Base-by-base conservation (phyloP, 2,329 filamentous ascomycete species). In the Beauveria brongniartii region DNA sequence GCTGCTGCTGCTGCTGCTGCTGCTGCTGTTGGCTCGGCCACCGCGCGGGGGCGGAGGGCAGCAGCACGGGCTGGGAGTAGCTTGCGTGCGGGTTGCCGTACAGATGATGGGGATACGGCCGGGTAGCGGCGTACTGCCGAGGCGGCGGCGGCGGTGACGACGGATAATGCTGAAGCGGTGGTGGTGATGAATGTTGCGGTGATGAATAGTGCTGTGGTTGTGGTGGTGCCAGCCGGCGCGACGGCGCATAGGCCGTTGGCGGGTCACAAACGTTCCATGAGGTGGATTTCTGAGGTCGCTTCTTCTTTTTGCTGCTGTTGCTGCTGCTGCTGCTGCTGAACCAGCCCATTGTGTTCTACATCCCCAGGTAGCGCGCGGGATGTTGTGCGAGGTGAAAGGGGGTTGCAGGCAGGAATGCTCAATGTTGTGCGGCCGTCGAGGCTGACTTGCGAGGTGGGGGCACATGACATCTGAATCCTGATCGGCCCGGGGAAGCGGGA, bases 211-310 rank as follows among this genome's bases (percentile, higher is more conserved):
- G 54, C 41, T 51, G 51, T 20, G 14, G 24, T 16, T 30, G 56
- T 22, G 43, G 58, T 18, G 30, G 53, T 37, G 34, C 28, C 9
- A 44, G 47, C 12, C 40, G 41, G 28, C 52, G 50, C 14, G 57
- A 44, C 5, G 26, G 28, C 40, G n/a, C 7, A 43, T 58, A 52
- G 16, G 63, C 46, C 20, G 59, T 62, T 7, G 66, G 66, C 8
- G 63, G 63, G 26, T 61, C 59, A 18, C 44, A 43, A 18, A 61
- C 14, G 43, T 61, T 61, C 46, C 59, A 61, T 14, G 44, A 37
- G 2, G 52, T 22, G 12, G 52, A 55, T 18, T 37, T 37, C 14
- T 16, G 34, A 26, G 16, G 8, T 24, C 10, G 9, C 34, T 54
- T 56, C 3, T 51, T 41, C 20, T 47, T 54, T 3, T 54, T 47